Evolutionary conservation across 2,329 filamentous ascomycete genomes (phyloP).

Genomic region (Calycina herbarum): DNA sequence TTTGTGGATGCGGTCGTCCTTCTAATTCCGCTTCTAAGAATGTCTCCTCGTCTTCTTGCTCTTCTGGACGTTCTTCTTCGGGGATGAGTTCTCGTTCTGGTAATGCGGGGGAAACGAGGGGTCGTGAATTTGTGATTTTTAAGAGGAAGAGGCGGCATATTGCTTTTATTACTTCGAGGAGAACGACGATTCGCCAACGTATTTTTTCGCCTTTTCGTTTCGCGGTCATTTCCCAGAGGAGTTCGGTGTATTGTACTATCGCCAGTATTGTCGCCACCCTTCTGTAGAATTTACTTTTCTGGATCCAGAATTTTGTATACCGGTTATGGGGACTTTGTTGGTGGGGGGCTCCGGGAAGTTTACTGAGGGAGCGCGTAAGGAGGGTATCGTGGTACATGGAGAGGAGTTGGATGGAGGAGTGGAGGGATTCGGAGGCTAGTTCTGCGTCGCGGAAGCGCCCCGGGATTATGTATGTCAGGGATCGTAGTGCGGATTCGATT

Average conservation of each 20-base stretch:
- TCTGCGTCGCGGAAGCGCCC: constrained; percentile 90
- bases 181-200: constrained; percentile 82
- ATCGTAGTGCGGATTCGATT: constrained; percentile 90
- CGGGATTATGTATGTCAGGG: constrained; percentile 93
- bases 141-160: constrained; percentile 78
- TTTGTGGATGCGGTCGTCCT: constrained; percentile 33
- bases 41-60: constrained; percentile 44
- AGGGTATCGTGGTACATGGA: constrained; percentile 91
- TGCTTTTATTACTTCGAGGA: constrained; percentile 85
- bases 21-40: constrained; percentile 41
- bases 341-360: constrained; percentile 52
- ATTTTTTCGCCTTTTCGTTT: constrained; percentile 81
- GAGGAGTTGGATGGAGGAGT: constrained; percentile 85
- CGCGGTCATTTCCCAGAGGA: constrained; percentile 96
- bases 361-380: constrained; percentile 65
- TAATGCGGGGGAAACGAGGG: constrained; percentile 78
- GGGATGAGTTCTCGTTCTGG: constrained; percentile 83
- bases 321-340: constrained; percentile 57
- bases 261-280: constrained; percentile 80
- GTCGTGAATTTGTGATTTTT: constrained; percentile 78
- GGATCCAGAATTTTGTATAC: constrained; percentile 68
- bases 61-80: constrained; percentile 47
- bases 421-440: constrained; percentile 88
- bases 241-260: constrained; percentile 90
- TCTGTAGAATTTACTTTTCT: constrained; percentile 69